Percentiles rank a stretch among this genome's conserved stretches.
Conservation (phyloP, 192 early-diverging fungal genomes). For the Kappamyces sp. region DNA sequence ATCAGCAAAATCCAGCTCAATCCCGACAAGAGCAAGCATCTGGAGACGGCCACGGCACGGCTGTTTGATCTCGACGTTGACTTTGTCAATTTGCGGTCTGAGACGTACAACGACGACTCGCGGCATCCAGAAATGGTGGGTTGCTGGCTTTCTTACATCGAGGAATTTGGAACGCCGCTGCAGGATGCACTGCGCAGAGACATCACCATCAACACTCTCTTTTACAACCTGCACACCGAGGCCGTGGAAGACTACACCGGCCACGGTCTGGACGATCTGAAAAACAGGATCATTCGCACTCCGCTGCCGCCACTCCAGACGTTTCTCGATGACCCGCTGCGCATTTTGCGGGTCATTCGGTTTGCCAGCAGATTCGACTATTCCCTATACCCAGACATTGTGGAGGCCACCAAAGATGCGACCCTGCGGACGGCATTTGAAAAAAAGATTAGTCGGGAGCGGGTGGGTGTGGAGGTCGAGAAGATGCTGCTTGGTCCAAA, state of each 20-base stretch:
- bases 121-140: slow-evolving; percentile 64
- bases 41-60: slow-evolving; percentile 91
- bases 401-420: slow-evolving; percentile 45
- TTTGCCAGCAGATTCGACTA: slow-evolving; percentile 92
- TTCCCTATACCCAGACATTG: slow-evolving; percentile 61
- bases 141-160: not conserved
- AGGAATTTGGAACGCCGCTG: slow-evolving; percentile 77
- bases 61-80: slow-evolving; percentile 76
- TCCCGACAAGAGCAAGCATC: slow-evolving; percentile 93
- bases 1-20: slow-evolving; percentile 86
- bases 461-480: slow-evolving; percentile 85
- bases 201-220: slow-evolving; percentile 94
- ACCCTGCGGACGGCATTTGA: slow-evolving; percentile 54
- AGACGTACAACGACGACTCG: slow-evolving; percentile 75
- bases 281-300: slow-evolving; percentile 69
- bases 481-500: slow-evolving; percentile 78
- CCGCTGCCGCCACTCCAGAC: slow-evolving; percentile 85
- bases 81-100: slow-evolving; percentile 93
- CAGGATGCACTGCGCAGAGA: slow-evolving; percentile 94
- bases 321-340: slow-evolving; percentile 90
- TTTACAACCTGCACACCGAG: slow-evolving; percentile 87
- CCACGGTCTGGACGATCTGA: slow-evolving; percentile 71
- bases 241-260: slow-evolving; percentile 83
- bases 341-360: slow-evolving; percentile 86
- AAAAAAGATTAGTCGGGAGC: slow-evolving; percentile 83